phyloP scores from a whole-genome alignment of 805 yeast genomes.

The Candida hungchunana region DNA sequence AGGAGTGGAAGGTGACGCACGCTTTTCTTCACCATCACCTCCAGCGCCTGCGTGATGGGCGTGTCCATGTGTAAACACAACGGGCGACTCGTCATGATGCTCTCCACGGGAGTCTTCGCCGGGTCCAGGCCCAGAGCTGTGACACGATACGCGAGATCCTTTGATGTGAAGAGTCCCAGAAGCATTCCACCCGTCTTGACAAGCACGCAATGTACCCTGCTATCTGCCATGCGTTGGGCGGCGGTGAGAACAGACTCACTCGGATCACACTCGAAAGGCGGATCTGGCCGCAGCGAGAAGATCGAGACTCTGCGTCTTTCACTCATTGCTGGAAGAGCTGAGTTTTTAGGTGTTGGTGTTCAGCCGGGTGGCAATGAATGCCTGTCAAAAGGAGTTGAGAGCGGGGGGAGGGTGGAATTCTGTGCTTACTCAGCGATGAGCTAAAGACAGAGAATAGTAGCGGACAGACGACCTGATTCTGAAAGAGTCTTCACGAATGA shows the following conservation, averaged over 20 bases:
- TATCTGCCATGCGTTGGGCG: conserved; percentile 35
- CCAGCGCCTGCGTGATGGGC: conserved; percentile 39
- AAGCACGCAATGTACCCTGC: conserved; percentile 38
- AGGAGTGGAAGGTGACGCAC: conserved; percentile 41
- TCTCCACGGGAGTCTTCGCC: conserved; percentile 27
- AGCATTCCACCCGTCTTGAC: conserved; percentile 30
- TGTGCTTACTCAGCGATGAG: no score
- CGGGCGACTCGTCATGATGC: conserved; percentile 39
- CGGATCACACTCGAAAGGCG: conserved; percentile 34
- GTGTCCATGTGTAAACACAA: conserved; percentile 32
- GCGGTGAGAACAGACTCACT: conserved; percentile 30
- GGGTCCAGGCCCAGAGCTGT: conserved; percentile 31
- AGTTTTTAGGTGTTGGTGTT: no score
- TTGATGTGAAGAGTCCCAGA: conserved; percentile 41
- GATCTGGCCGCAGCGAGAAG: conserved; percentile 30
- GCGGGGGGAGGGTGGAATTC: no score
- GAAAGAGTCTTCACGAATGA: no score
- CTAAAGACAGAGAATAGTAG: no score
- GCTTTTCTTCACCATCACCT: conserved; percentile 37
- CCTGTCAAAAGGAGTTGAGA: not conserved
- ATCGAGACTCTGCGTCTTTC: conserved; percentile 16
- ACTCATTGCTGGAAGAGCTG: not conserved
- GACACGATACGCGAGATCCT: conserved; percentile 42
- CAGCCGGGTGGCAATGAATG: no score
- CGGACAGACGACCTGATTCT: no score